Conservation (phyloP, 169 alveolate species). For the Plasmodium coatneyi region DNA sequence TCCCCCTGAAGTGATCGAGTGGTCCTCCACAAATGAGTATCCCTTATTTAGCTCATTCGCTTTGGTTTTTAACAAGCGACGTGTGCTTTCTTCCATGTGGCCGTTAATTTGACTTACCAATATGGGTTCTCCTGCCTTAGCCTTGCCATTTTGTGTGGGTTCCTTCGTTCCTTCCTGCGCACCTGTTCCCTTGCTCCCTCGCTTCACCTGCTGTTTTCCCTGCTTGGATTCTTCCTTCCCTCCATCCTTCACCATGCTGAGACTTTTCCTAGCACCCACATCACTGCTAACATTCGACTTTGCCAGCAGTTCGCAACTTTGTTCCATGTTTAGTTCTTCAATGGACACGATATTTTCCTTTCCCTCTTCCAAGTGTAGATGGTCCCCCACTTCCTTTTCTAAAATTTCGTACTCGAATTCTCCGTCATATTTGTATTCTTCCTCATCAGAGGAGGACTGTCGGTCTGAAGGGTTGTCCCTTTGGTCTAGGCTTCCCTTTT, state of each 20-base stretch:
- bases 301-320: background rate
- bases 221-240: background rate
- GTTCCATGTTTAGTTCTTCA: constrained; percentile 5
- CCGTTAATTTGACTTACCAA: background rate
- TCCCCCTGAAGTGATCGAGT: background rate
- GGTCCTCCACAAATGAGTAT: background rate
- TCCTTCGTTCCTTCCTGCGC: background rate
- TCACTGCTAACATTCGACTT: background rate
- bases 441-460: constrained; percentile 9
- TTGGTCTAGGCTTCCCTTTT: background rate
- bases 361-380: constrained; percentile 28
- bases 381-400: constrained; percentile 61
- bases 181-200: background rate
- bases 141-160: background rate
- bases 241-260: background rate
- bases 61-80: background rate
- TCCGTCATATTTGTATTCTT: constrained; percentile 18
- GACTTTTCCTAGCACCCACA: background rate
- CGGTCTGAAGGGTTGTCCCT: background rate
- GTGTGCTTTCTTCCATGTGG: background rate
- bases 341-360: background rate
- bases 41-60: background rate
- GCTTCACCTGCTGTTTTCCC: background rate
- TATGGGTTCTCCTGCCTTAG: background rate
- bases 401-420: constrained; percentile 5